Conservation (phyloP, 75 land plant genomes). For the Pseudotsuga menziesii region DNA sequence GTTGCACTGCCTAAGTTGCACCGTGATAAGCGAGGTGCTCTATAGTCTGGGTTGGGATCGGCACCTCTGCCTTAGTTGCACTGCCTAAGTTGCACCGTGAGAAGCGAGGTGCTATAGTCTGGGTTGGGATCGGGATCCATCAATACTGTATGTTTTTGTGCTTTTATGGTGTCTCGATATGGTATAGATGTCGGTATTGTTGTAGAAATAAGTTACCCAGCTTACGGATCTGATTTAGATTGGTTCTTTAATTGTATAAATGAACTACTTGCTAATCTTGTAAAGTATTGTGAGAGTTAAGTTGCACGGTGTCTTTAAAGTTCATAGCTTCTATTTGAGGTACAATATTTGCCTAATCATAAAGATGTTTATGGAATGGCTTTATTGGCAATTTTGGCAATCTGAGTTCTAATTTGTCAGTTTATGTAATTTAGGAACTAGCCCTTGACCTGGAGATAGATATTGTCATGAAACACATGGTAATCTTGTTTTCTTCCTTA, state of each 20-base stretch:
- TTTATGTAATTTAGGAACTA: neutral
- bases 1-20: no score
- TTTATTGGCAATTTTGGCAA: neutral
- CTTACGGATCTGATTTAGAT: neutral
- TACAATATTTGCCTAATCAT: neutral
- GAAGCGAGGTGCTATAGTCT: no score
- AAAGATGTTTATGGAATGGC: neutral
- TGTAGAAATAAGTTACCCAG: neutral
- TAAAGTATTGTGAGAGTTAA: neutral
- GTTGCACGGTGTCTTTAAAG: no score
- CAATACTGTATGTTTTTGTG: neutral
- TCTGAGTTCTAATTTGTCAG: neutral
- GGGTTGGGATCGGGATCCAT: no score
- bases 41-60: no score
- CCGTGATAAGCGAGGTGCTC: no score
- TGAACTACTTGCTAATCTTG: neutral
- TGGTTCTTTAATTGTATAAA: neutral
- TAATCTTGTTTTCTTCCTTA: neutral
- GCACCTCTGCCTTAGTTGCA: no score
- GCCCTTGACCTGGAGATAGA: neutral
- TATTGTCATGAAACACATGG: neutral
- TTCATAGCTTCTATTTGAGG: neutral
- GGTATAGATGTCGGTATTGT: neutral
- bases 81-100: no score
- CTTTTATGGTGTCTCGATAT: neutral